Base-by-base conservation (phyloP, 371 early-diverging fungal species). In the Mortierella sp. region DNA sequence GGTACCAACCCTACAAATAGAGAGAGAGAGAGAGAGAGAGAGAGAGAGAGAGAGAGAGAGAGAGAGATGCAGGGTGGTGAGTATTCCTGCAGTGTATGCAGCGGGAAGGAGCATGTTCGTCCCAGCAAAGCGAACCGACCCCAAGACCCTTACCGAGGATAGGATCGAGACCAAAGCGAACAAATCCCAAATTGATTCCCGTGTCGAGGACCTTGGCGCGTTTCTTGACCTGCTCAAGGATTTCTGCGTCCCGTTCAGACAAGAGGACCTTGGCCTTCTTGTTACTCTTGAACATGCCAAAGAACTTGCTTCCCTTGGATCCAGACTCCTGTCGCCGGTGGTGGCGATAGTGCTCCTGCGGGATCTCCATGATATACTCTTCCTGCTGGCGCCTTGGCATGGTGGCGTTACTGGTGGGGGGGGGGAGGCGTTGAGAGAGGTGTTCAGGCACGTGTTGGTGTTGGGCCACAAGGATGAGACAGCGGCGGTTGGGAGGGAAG, bases 191-290 rank as follows among this genome's bases (percentile, higher is more conserved):
- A 25, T 67, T 26, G n/a, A 79, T 0, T 11, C 66, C 79, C 4
- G 79, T 79, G 47, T 79, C 79, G 16, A 72, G 50, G 37, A 66
- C 29, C 51, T 72, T 79, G 37, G 79, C 79, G 15, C 72, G 30
- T 3, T 56, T 21, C 57, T 72, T 79, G 62, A 79, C 73, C 29
- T 68, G 43, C 3, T 55, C 66, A 44, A 79, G 57, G 25, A 72
- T 47, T 3, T 46, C 45, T 7, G 62, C 56, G 15, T 79, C 79
- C 6, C 56, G 19, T 7, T 62, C 63, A 0, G 79, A 65, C 18
- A 79, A 64, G 4, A 62, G 57, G n/a, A 59, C 45, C 48, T 37
- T n/a, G 21, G 55, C 60, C 52, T 76, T 68, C 9, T 74, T 69
- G 52, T 58, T 48, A 16, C 57, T 29, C 19, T 56, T 66, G 67